Evolutionary conservation across 2,329 filamentous ascomycete species (phyloP), one percentile per base, ranked within the genome.

Genomic region (Leptosphaerulina australis): DNA sequence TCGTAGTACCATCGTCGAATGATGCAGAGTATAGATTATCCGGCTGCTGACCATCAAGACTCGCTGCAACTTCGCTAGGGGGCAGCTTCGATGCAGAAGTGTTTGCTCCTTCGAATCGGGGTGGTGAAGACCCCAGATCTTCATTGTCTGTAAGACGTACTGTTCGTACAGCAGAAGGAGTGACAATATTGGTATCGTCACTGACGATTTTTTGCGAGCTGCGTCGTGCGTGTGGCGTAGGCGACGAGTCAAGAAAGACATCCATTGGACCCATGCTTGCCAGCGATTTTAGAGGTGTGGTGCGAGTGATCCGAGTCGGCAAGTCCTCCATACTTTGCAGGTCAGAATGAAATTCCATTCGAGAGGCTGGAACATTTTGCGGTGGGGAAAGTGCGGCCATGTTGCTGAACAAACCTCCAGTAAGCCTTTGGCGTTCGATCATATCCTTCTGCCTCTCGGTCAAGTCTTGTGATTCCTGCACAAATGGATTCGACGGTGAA

Each of bases 381-480:
- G 46, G 52, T 25, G 43, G 52, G 12, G 66, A 64, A 12, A 40
- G 55, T 11, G 65, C 63, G 9, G 61, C 58, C 37, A 92, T 78
- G 15, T 87, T 83, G 1, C 87, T 80, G 59, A 91, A 93, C 55
- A 93, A 77, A 0, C 79, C 79, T 4, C 83, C 81, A 18, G 88
- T 84, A 7, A 73, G 72, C 35, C 80, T 80, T 67, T 95, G 90
- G 39, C 87, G 81, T 60, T 90, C 85, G 35, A 85, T 83, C 31
- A 93, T 84, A 62, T 96, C 90, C 63, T 81, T 87, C 68, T 96
- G 91, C 33, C 85, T 83, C 26, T 92, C 88, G 0, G 91, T 96
- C 38, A 96, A 76, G 14, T 86, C 74, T 60, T 94, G 90, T 0
- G 88, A 90, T 47, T 90, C 86, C 2, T 80, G 66, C 3, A 66